Evolutionary conservation across 2,329 filamentous ascomycete genomes (phyloP), one percentile per base, ranked within the genome.

Genomic region (Diaporthe sp.): DNA sequence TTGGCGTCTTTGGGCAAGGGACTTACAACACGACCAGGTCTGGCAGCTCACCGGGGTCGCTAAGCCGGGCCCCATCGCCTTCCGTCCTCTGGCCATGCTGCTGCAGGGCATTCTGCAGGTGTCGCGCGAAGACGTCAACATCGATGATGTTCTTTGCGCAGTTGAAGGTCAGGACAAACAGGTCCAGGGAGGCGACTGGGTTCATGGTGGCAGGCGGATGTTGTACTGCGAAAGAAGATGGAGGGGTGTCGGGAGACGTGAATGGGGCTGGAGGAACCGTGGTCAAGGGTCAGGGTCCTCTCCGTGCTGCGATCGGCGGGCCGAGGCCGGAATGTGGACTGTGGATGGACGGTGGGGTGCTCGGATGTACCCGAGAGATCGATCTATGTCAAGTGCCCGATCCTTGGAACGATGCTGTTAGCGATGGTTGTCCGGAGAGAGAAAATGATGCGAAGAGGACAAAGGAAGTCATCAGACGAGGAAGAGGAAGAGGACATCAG

Each of bases 121-220:
- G 92, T 15, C 89, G 85, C 19, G 94, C 92, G 79, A 98, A 95
- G 69, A 91, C 87, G 50, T 91, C 86, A 30, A 92, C 86, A 78
- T 96, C 88, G 79, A 98, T 91, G 12, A 91, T 84, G 71, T 88
- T 88, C 78, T 94, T 94, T 42, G 90, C 96, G 80, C 94, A 97
- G 82, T 98, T 98, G 86, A 97, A 98, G 15, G 96, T 97, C 71
- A 98, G 84, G 76, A 97, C 89, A 79, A 97, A 93, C 72, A 95
- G 84, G 79, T 92, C 91, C 72, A 97, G 86, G 55, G 88, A 86
- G 68, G 70, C 82, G 47, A 32, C 58, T 25, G 70, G 70, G 47
- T 30, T 63, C 70, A 71, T 71, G 56, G 56, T 82, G 75, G 73
- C 63, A 47, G 75, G 75, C 47, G 22, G 65, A 58, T 44, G 25